phyloP scores from a whole-genome alignment of 148 eudicot genomes.

The Chenopodium quinoa region DNA sequence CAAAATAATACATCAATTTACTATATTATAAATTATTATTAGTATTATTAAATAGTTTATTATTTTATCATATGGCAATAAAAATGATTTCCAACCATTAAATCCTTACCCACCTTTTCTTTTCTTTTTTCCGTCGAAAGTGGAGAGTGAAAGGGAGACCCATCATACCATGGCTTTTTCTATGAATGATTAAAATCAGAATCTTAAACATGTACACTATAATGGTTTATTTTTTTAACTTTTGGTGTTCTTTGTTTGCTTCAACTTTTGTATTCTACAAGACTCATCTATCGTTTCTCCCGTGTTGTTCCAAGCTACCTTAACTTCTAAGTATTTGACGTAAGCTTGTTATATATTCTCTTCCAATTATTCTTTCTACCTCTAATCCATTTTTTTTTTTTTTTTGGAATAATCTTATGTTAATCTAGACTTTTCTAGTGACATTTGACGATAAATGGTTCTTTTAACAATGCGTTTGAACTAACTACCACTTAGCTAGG shows the following conservation, averaged over 20 bases:
- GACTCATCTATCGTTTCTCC: constrained; percentile 24
- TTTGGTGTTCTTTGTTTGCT: constrained; percentile 1
- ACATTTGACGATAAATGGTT: no score
- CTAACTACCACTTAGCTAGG: no score
- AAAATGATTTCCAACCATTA: constrained; percentile 24
- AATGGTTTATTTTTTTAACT: neutral
- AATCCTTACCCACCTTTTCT: constrained; percentile 27
- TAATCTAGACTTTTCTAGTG: neutral
- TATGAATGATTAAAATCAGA: constrained; percentile 37
- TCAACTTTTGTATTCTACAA: constrained; percentile 33
- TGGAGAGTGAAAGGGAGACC: constrained; percentile 28
- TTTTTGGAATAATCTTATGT: neutral
- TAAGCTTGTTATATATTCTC: constrained; percentile 9
- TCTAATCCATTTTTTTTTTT: neutral
- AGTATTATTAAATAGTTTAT: neutral
- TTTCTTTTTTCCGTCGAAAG: neutral
- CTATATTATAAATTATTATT: neutral
- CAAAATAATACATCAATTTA: neutral
- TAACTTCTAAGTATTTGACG: constrained; percentile 37
- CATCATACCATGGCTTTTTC: constrained; percentile 21
- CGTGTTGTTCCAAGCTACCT: constrained; percentile 27
- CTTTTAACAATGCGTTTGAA: no score
- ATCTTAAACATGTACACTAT: constrained; percentile 29
- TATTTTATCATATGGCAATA: constrained; percentile 27
- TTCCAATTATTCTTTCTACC: neutral